Evolutionary conservation across 495 filamentous ascomycete genomes (phyloP).

Genomic region (Jackrogersella minutella): DNA sequence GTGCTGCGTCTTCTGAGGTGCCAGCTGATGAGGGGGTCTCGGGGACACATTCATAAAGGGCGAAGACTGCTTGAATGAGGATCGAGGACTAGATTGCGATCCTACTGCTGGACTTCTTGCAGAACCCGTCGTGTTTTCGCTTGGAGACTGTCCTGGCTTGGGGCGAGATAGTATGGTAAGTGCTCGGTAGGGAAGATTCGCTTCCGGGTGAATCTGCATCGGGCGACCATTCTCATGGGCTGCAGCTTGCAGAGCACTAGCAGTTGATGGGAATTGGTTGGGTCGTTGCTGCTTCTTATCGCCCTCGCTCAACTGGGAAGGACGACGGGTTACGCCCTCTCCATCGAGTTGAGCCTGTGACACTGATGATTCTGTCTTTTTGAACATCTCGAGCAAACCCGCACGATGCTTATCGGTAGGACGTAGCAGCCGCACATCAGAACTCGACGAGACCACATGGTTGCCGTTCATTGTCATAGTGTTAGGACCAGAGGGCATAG

Average conservation of each 20-base stretch:
- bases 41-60: slow-evolving; percentile 36
- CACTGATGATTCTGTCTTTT: slow-evolving; percentile 41
- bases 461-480: slow-evolving; percentile 9
- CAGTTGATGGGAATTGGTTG: slow-evolving; percentile 26
- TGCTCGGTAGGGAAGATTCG: slow-evolving; percentile 52
- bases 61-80: slow-evolving; percentile 24
- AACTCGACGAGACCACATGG: slow-evolving; percentile 13
- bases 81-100: slow-evolving; percentile 35
- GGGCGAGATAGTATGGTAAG: slow-evolving; percentile 52
- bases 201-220: slow-evolving; percentile 48
- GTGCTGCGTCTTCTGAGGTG: slow-evolving; percentile 28
- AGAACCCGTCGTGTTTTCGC: slow-evolving; percentile 20
- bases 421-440: slow-evolving; percentile 29
- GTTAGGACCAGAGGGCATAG: slow-evolving; percentile 12
- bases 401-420: slow-evolving; percentile 56
- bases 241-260: slow-evolving; percentile 38
- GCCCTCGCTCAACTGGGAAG: slow-evolving; percentile 17
- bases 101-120: slow-evolving; percentile 11
- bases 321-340: slow-evolving; percentile 8
- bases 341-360: slow-evolving; percentile 34
- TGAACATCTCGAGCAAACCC: slow-evolving; percentile 59
- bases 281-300: slow-evolving; percentile 30
- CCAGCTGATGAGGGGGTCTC: slow-evolving; percentile 21
- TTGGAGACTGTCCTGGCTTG: slow-evolving; percentile 26
- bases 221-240: slow-evolving; percentile 44